Percentiles rank a stretch among this genome's conserved stretches.
Conservation (phyloP, 805 yeast species). For the Candida vartiovaarae region DNA sequence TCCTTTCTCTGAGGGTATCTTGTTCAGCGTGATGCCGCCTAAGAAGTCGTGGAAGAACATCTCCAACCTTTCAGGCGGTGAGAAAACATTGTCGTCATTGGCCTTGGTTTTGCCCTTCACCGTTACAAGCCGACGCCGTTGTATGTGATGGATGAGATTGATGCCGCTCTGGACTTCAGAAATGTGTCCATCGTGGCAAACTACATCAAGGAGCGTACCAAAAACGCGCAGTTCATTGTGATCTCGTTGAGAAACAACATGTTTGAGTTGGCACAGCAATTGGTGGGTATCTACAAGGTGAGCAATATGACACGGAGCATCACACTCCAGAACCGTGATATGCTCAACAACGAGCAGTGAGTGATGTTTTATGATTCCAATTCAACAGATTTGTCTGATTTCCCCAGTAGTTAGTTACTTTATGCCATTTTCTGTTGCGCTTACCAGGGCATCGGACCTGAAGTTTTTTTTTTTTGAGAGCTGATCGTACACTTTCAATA, state of each 20-base stretch:
- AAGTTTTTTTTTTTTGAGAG: not conserved
- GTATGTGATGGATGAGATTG: slow-evolving; percentile 98
- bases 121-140: slow-evolving; percentile 95
- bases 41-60: slow-evolving; percentile 97
- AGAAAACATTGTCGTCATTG: slow-evolving; percentile 87
- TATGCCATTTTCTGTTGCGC: not conserved
- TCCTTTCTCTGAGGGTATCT: slow-evolving; percentile 96
- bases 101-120: slow-evolving; percentile 95
- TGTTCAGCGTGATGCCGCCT: slow-evolving; percentile 98
- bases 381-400: too few relatives aligned
- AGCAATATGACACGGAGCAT: slow-evolving; percentile 86
- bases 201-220: slow-evolving; percentile 91
- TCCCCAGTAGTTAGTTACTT: too few relatives aligned
- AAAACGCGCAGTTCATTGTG: slow-evolving; percentile 93
- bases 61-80: slow-evolving; percentile 94
- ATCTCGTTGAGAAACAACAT: slow-evolving; percentile 93
- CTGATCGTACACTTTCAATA: too few relatives aligned
- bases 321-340: slow-evolving; percentile 61
- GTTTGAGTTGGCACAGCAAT: slow-evolving; percentile 93
- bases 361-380: not conserved
- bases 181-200: slow-evolving; percentile 97
- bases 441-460: not conserved
- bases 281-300: slow-evolving; percentile 93
- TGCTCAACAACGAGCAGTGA: slow-evolving; percentile 12
- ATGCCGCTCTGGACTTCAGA: slow-evolving; percentile 95